phyloP scores from a whole-genome alignment of 2,329 filamentous ascomycete genomes.

The Tolypocladium guangdongense region DNA sequence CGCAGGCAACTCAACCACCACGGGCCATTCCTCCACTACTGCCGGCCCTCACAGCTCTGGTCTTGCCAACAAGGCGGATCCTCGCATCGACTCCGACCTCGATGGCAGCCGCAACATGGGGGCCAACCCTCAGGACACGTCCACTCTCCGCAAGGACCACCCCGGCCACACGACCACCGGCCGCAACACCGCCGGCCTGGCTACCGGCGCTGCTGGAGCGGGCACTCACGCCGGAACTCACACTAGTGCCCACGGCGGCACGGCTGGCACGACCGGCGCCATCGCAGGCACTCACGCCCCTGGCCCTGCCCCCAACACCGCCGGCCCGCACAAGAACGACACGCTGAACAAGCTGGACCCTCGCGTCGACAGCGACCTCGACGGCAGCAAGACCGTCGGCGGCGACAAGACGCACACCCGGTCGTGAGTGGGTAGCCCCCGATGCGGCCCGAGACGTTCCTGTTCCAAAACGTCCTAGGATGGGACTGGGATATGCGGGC shows the following conservation, averaged over 20 bases:
- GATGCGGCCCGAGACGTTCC: background rate
- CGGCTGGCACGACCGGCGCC: background rate
- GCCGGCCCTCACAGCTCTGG: slow-evolving; percentile 34
- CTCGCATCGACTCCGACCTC: slow-evolving; percentile 42
- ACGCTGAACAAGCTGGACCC: slow-evolving; percentile 44
- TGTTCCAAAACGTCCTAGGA: slow-evolving; percentile 13
- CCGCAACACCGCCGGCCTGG: slow-evolving; percentile 7
- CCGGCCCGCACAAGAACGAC: slow-evolving; percentile 38
- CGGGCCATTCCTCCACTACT: slow-evolving; percentile 8
- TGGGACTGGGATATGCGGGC: background rate
- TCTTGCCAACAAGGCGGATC: slow-evolving; percentile 38
- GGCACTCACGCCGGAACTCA: slow-evolving; percentile 3
- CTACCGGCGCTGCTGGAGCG: no score
- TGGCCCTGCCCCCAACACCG: slow-evolving; percentile 22
- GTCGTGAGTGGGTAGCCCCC: slow-evolving; percentile 20
- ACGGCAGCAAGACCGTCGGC: slow-evolving; percentile 42
- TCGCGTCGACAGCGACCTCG: slow-evolving; percentile 43
- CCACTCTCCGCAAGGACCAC: slow-evolving; percentile 3
- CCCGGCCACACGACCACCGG: slow-evolving; percentile 1
- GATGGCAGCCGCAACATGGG: slow-evolving; percentile 23
- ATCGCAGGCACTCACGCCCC: background rate
- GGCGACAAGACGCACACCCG: slow-evolving; percentile 36
- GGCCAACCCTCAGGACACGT: slow-evolving; percentile 13
- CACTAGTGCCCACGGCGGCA: background rate
- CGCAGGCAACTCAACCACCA: slow-evolving; percentile 19